phyloP scores from a whole-genome alignment of 2,329 filamentous ascomycete genomes.

The Pseudopyricularia javanii region DNA sequence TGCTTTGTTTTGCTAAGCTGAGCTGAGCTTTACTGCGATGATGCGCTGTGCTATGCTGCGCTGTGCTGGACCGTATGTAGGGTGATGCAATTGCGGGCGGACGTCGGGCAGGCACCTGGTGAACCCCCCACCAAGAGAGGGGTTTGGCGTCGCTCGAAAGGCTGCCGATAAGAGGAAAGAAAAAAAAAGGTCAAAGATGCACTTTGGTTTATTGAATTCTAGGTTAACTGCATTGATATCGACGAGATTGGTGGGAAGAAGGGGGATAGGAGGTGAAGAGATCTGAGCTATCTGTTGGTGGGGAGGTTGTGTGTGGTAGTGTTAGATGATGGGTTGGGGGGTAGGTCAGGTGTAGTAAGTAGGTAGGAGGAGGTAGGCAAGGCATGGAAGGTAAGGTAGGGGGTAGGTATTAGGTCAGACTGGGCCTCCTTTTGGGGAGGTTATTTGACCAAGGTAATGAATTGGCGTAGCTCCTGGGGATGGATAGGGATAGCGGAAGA shows the following conservation, averaged over 20 bases:
- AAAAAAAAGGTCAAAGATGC: background rate
- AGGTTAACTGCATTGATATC: background rate
- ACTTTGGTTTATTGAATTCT: background rate
- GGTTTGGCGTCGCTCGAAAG: slow-evolving; percentile 1
- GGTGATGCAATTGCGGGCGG: background rate
- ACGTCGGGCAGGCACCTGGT: background rate
- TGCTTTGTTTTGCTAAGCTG: slow-evolving; percentile 50
- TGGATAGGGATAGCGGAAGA: no score
- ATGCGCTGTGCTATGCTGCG: slow-evolving; percentile 56
- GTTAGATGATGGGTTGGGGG: background rate
- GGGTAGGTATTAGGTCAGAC: slow-evolving; percentile 21
- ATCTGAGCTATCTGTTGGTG: slow-evolving; percentile 10
- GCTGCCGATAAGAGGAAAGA: slow-evolving; percentile 5
- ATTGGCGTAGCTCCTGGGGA: no score
- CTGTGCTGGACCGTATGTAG: background rate
- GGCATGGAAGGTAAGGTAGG: slow-evolving; percentile 6
- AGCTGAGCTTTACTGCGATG: slow-evolving; percentile 24
- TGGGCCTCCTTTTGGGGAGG: no score
- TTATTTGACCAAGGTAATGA: no score
- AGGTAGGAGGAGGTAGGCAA: slow-evolving; percentile 6
- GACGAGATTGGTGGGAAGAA: background rate
- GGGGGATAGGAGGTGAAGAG: background rate
- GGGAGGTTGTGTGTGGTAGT: slow-evolving; percentile 2
- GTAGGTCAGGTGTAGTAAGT: slow-evolving; percentile 1
- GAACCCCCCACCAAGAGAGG: slow-evolving; percentile 1